These are phyloP conservation scores for Hymenoscyphus salicellus DNA, from an alignment of 2,329 filamentous ascomycete genomes.

Conservation along the genomic window DNA sequence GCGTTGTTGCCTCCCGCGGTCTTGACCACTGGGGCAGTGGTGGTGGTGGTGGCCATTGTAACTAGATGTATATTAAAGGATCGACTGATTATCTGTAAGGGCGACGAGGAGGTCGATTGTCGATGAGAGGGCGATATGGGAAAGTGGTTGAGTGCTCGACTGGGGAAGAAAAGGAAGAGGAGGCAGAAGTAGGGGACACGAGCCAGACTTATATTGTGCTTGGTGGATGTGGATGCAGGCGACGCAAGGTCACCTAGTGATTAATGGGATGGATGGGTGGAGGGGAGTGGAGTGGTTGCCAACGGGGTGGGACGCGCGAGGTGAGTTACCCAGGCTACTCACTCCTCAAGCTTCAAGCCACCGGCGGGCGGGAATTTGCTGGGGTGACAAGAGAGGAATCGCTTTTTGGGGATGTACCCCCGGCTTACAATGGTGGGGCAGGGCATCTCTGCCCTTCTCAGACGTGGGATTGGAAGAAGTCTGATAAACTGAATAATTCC, in stretches of 20 bases:
- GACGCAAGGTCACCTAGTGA: neutral
- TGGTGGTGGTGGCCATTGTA: neutral
- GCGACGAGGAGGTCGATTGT: neutral
- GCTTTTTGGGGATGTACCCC: too few species aligned
- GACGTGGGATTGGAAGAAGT: too few species aligned
- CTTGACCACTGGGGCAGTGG: neutral
- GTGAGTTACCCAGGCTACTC: neutral
- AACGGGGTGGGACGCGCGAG: neutral
- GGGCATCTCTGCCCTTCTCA: too few species aligned
- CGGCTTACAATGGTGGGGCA: too few species aligned
- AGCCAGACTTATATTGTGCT: neutral
- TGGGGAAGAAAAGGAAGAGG: neutral
- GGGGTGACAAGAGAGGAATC: neutral
- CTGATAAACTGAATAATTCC: too few species aligned
- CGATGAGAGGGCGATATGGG: neutral
- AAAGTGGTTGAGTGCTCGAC: neutral
- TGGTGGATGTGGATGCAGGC: neutral
- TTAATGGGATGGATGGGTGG: neutral
- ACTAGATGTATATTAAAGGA: neutral
- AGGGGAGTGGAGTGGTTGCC: neutral
- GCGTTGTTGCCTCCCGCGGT: conserved; percentile 61
- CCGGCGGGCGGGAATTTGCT: neutral
- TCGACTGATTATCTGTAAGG: neutral
- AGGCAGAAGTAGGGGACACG: neutral
- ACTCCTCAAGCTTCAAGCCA: neutral